phyloP scores from a whole-genome alignment of 352 stramenopile species.

The Pythium angustatum region DNA sequence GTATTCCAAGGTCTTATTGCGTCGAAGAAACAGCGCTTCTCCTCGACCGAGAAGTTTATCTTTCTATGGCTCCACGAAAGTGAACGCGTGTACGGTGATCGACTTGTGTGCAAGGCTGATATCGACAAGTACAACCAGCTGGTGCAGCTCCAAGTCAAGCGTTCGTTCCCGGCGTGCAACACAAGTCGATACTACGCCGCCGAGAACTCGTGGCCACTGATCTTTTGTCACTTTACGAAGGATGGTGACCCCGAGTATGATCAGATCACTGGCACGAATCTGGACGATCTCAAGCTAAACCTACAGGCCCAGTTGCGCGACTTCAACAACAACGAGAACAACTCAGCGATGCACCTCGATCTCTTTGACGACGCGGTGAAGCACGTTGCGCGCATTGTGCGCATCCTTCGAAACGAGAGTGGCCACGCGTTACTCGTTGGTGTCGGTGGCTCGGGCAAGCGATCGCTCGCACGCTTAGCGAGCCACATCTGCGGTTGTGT shows the following conservation, averaged over 20 bases:
- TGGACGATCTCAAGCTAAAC: slow-evolving; percentile 89
- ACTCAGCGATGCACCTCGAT: slow-evolving; percentile 94
- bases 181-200: slow-evolving; percentile 91
- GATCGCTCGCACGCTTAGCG: slow-evolving; percentile 91
- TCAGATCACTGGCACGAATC: slow-evolving; percentile 88
- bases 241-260: slow-evolving; percentile 93
- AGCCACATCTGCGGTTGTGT: slow-evolving; percentile 93
- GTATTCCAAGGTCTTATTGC: slow-evolving; percentile 96
- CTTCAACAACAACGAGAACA: slow-evolving; percentile 96
- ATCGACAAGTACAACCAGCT: slow-evolving; percentile 94
- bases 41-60: slow-evolving; percentile 92
- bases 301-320: slow-evolving; percentile 90
- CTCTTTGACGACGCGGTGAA: slow-evolving; percentile 97
- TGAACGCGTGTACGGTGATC: slow-evolving; percentile 95
- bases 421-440: slow-evolving; percentile 93
- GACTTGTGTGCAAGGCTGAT: slow-evolving; percentile 92
- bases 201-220: slow-evolving; percentile 94
- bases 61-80: slow-evolving; percentile 95
- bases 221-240: slow-evolving; percentile 97
- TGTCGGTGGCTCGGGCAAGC: slow-evolving; percentile 94
- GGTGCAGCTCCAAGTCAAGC: slow-evolving; percentile 92
- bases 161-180: slow-evolving; percentile 92
- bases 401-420: slow-evolving; percentile 90
- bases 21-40: slow-evolving; percentile 92
- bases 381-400: slow-evolving; percentile 94